phyloP scores from a whole-genome alignment of 1,284 basidiomycete genomes.

The Boletellus deceptivus region DNA sequence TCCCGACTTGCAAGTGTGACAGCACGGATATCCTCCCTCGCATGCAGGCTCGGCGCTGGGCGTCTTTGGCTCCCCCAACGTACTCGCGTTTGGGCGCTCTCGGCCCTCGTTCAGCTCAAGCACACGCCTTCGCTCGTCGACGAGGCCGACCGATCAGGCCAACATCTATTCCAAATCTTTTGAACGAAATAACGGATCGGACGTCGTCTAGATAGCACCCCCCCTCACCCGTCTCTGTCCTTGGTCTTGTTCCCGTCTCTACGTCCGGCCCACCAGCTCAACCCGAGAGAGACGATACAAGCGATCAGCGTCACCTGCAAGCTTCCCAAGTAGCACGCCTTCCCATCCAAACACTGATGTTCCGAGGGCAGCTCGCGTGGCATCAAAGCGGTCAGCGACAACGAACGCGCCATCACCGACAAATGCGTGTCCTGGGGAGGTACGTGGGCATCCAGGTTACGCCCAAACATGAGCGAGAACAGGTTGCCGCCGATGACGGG shows the following conservation, averaged over 20 bases:
- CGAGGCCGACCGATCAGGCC: too few relatives aligned
- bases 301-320: slow-evolving; percentile 45
- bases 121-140: too few relatives aligned
- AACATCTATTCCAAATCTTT: too few relatives aligned
- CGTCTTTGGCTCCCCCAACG: too few relatives aligned
- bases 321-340: slow-evolving; percentile 45
- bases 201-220: too few relatives aligned
- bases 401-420: neutral
- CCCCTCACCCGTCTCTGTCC: neutral
- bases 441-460: slow-evolving; percentile 73
- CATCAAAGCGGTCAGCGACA: neutral
- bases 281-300: slow-evolving; percentile 42
- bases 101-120: too few relatives aligned
- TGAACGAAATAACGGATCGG: too few relatives aligned
- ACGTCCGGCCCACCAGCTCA: slow-evolving; percentile 44
- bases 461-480: slow-evolving; percentile 83
- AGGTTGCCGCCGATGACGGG: slow-evolving; percentile 83
- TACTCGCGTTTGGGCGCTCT: too few relatives aligned
- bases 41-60: too few relatives aligned
- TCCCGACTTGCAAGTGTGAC: too few relatives aligned
- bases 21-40: too few relatives aligned
- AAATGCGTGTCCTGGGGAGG: slow-evolving; percentile 8
- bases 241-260: slow-evolving; percentile 33
- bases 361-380: slow-evolving; percentile 31
- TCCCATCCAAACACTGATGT: slow-evolving; percentile 46